Conservation (phyloP, 768 basidiomycete genomes). For the Dentipellis fragilis region DNA sequence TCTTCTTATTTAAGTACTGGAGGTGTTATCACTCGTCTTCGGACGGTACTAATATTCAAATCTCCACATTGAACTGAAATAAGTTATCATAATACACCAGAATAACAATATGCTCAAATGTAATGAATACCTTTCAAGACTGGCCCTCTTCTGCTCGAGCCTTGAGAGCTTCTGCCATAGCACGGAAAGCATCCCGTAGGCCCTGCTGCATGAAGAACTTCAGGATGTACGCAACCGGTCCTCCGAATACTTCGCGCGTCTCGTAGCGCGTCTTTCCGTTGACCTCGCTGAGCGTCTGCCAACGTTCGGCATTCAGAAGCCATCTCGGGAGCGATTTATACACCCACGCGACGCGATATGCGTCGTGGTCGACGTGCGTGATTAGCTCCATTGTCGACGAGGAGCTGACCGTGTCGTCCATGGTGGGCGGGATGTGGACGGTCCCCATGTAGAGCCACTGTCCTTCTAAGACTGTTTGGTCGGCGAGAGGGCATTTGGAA, state of each 20-base stretch:
- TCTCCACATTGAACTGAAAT: too few species aligned
- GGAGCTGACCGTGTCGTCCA: constrained; percentile 32
- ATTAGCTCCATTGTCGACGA: constrained; percentile 28
- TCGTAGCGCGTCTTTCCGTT: constrained; percentile 56
- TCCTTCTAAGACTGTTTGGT: constrained; percentile 42
- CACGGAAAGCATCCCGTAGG: constrained; percentile 35
- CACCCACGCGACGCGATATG: constrained; percentile 50
- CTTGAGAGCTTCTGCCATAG: constrained; percentile 52
- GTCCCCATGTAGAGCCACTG: constrained; percentile 34
- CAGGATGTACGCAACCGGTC: constrained; percentile 44
- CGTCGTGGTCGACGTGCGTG: constrained; percentile 39
- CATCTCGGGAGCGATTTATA: constrained; percentile 30
- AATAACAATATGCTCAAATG: too few species aligned
- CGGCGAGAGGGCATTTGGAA: constrained; percentile 28
- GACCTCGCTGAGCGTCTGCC: constrained; percentile 46
- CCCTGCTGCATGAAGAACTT: constrained; percentile 32
- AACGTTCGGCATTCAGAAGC: constrained; percentile 46
- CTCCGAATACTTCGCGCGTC: constrained; percentile 49
- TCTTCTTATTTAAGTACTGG: too few species aligned
- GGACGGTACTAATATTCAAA: too few species aligned
- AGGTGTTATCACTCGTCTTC: too few species aligned
- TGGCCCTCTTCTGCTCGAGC: constrained; percentile 28
- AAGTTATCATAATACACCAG: too few species aligned
- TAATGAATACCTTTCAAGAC: too few species aligned
- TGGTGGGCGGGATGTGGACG: constrained; percentile 53